phyloP scores from a whole-genome alignment of 208 protist species.

The Acanthamoeba culbertsoni region DNA sequence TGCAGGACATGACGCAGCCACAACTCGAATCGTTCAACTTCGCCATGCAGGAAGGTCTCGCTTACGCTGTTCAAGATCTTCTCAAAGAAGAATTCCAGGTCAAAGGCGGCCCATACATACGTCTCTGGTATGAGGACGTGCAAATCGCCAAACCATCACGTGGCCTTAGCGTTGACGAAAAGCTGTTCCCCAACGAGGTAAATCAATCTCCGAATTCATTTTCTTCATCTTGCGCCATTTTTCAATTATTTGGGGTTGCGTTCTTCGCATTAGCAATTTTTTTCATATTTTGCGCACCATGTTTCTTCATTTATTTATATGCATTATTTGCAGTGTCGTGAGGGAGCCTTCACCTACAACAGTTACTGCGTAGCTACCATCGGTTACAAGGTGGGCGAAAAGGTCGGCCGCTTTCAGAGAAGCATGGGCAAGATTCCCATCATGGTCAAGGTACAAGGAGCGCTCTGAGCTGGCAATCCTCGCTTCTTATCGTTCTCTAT shows the following conservation, averaged over 20 bases:
- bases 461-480: not conserved
- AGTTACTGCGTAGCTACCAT: conserved; percentile 63
- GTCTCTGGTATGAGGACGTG: not conserved
- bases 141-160: not conserved
- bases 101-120: not conserved
- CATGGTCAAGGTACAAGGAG: conserved; percentile 80
- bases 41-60: conserved; percentile 73
- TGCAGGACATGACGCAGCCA: conserved; percentile 61
- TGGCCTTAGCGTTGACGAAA: not conserved
- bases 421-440: conserved; percentile 81
- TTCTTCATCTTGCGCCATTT: not conserved
- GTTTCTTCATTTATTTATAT: not conserved
- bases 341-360: conserved; percentile 72
- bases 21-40: conserved; percentile 85
- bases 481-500: not conserved
- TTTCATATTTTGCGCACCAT: not conserved
- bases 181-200: conserved; percentile 55
- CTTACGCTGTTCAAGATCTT: conserved; percentile 55
- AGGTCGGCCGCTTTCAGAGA: not conserved
- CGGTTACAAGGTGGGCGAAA: conserved; percentile 9
- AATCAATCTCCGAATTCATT: not conserved
- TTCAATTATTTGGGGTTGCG: not conserved
- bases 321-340: conserved; percentile 66
- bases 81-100: conserved; percentile 51
- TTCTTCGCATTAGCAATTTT: not conserved